These are phyloP conservation scores for Kluyveromyces dobzhanskii DNA, from an alignment of 805 yeast genomes.

Conservation along the genomic window DNA sequence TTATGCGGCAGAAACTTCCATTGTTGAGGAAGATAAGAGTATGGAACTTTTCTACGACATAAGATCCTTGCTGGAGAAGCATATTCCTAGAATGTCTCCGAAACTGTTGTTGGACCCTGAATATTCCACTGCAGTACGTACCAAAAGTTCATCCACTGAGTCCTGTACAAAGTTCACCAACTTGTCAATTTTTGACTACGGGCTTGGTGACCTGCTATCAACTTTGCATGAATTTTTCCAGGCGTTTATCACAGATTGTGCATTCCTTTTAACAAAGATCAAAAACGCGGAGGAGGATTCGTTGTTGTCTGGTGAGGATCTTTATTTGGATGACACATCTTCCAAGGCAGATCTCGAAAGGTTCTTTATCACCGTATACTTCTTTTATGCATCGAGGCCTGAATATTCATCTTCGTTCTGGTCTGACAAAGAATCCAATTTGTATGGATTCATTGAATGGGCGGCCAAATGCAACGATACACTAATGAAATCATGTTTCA, in stretches of 20 bases:
- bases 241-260: constrained; percentile 52
- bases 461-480: constrained; percentile 76
- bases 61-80: constrained; percentile 56
- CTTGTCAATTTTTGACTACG: constrained; percentile 19
- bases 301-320: constrained; percentile 46
- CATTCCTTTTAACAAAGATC: constrained; percentile 55
- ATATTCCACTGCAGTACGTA: constrained; percentile 3
- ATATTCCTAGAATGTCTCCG: constrained; percentile 50
- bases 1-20: constrained; percentile 47
- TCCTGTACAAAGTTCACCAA: constrained; percentile 7
- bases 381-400: constrained; percentile 56
- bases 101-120: constrained; percentile 43
- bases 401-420: constrained; percentile 55
- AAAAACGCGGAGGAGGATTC: constrained; percentile 72
- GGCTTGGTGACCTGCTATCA: constrained; percentile 30
- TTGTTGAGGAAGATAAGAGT: constrained; percentile 31
- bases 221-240: constrained; percentile 44
- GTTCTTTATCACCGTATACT: constrained; percentile 68
- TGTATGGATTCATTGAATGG: constrained; percentile 83
- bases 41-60: constrained; percentile 53
- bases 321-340: constrained; percentile 54
- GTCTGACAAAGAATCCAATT: constrained; percentile 54
- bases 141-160: constrained; percentile 1
- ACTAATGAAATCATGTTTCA: constrained; percentile 72
- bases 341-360: constrained; percentile 81